Evolutionary conservation across 2,329 filamentous ascomycete genomes (phyloP).

Genomic region (Colletotrichum destructivum): DNA sequence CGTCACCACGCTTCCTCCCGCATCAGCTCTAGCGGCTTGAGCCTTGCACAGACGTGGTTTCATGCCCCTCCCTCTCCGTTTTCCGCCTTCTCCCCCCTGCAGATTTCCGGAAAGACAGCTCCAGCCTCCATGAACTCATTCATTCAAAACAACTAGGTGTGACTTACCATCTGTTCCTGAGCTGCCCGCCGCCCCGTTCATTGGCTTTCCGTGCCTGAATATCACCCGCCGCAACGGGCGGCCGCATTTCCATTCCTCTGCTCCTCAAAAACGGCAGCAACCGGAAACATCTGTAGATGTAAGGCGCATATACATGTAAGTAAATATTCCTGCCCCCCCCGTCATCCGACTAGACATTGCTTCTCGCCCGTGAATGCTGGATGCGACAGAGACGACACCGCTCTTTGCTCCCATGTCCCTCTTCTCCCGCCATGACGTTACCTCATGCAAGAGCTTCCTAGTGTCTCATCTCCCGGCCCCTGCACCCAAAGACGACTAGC

Average conservation of each 20-base stretch:
- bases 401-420: not conserved
- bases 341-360: not conserved
- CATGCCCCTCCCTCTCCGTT: constrained; percentile 27
- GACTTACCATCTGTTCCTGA: not conserved
- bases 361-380: not conserved
- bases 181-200: not conserved
- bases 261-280: not conserved
- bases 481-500: not conserved
- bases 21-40: constrained; percentile 17
- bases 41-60: constrained; percentile 33
- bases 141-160: not conserved
- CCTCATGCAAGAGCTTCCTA: constrained; percentile 7
- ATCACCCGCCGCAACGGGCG: constrained; percentile 17
- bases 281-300: not conserved
- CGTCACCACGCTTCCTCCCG: constrained; percentile 17
- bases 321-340: too few species aligned
- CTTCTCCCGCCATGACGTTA: constrained; percentile 18
- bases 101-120: constrained; percentile 13
- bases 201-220: constrained; percentile 39
- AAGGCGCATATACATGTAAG: not conserved
- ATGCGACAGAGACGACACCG: constrained; percentile 18
- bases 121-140: not conserved
- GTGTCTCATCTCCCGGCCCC: constrained; percentile 10
- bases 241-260: not conserved
- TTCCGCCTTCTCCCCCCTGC: not conserved